Conservation (phyloP, 805 yeast genomes). For the Candida tibetensis region DNA sequence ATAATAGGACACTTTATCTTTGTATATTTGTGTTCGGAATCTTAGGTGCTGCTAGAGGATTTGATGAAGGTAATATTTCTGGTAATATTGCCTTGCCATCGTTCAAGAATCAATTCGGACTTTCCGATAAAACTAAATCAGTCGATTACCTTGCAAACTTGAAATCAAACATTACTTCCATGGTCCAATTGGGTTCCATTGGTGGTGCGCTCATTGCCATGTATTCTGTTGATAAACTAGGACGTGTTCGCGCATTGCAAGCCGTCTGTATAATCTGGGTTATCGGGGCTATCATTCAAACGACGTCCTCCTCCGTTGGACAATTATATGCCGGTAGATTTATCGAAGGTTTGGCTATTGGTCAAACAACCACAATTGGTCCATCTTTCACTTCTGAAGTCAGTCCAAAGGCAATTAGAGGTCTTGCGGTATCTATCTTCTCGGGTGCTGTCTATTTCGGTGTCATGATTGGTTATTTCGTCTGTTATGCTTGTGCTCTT, state of each 20-base stretch:
- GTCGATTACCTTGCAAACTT: slow-evolving; percentile 16
- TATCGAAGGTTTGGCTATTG: slow-evolving; percentile 24
- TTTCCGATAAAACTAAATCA: slow-evolving; percentile 15
- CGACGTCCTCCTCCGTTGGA: slow-evolving; percentile 17
- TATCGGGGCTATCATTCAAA: slow-evolving; percentile 19
- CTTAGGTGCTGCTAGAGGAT: slow-evolving; percentile 25
- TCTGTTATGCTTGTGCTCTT: slow-evolving; percentile 49
- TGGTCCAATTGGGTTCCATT: slow-evolving; percentile 24
- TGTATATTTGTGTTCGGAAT: slow-evolving; percentile 22
- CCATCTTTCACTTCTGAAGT: slow-evolving; percentile 24
- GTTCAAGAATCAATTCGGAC: slow-evolving; percentile 18
- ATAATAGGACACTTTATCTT: slow-evolving; percentile 19
- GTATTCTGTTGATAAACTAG: slow-evolving; percentile 22
- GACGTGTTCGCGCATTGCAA: slow-evolving; percentile 22
- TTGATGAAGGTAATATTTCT: slow-evolving; percentile 23
- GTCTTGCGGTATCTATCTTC: slow-evolving; percentile 21
- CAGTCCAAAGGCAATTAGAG: slow-evolving; percentile 22
- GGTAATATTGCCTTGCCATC: slow-evolving; percentile 20
- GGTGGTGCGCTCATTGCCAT: slow-evolving; percentile 24
- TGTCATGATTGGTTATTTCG: slow-evolving; percentile 20
- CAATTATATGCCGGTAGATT: slow-evolving; percentile 25
- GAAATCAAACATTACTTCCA: slow-evolving; percentile 23
- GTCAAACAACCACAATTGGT: slow-evolving; percentile 25
- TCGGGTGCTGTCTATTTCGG: slow-evolving; percentile 26
- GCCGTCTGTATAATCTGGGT: slow-evolving; percentile 20